phyloP scores from a whole-genome alignment of 306 rosid genomes.

The Rosa persica region DNA sequence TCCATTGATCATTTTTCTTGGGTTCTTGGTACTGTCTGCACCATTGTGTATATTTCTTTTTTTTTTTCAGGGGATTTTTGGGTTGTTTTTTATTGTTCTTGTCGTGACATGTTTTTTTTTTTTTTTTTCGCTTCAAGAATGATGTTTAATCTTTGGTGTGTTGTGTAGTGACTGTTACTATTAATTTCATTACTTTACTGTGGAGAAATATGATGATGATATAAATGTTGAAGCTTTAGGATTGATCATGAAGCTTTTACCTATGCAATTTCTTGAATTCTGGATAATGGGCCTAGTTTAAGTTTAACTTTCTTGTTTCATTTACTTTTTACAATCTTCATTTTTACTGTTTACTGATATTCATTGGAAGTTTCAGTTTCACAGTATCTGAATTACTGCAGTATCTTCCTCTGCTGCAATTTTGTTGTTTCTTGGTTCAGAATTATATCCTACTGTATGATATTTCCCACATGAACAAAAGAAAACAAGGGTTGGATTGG shows the following conservation, averaged over 20 bases:
- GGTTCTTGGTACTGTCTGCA: slow-evolving; percentile 5
- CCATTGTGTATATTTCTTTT: slow-evolving; percentile 1
- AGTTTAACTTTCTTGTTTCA: background rate
- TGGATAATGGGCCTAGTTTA: background rate
- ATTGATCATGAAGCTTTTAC: slow-evolving; percentile 1
- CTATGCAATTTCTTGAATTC: slow-evolving; percentile 18
- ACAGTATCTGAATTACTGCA: slow-evolving; percentile 8
- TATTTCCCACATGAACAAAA: background rate
- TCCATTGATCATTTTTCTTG: background rate
- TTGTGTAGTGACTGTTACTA: background rate
- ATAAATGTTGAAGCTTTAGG: slow-evolving; percentile 20
- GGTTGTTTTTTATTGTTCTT: slow-evolving; percentile 4
- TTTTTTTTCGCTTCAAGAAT: background rate
- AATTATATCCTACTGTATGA: background rate
- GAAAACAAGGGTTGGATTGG: background rate
- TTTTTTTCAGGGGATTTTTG: background rate
- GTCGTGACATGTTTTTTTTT: slow-evolving; percentile 19
- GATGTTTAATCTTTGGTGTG: background rate
- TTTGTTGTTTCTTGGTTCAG: slow-evolving; percentile 5
- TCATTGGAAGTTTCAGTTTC: background rate
- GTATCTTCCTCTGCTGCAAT: background rate
- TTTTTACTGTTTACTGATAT: background rate
- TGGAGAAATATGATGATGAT: background rate
- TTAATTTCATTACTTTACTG: background rate
- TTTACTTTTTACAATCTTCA: slow-evolving; percentile 1